Conservation (phyloP, 2,329 filamentous ascomycete species). For the Plenodomus biglobosus region DNA sequence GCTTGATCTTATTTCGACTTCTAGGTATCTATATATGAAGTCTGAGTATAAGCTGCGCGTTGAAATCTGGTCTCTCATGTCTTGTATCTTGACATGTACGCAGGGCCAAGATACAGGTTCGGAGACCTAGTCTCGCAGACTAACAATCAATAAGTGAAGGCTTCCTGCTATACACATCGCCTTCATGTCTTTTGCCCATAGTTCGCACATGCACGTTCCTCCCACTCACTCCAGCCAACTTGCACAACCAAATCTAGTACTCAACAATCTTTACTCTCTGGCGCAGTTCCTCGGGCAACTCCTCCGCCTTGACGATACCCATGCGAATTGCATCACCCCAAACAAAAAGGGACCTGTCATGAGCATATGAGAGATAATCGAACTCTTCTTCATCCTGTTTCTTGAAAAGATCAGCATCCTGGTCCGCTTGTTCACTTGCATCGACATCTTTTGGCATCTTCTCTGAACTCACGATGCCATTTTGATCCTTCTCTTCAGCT, state of each 20-base stretch:
- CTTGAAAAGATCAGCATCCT: constrained; percentile 45
- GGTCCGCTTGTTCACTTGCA: constrained; percentile 24
- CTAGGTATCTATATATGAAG: no score
- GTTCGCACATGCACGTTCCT: no score
- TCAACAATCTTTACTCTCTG: constrained; percentile 69
- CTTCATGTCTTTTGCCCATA: no score
- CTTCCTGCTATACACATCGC: no score
- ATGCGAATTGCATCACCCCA: constrained; percentile 85
- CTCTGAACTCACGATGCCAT: constrained; percentile 31
- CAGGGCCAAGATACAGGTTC: not conserved
- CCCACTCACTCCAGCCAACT: no score
- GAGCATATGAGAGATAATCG: constrained; percentile 88
- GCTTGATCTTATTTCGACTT: no score
- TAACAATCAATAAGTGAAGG: not conserved
- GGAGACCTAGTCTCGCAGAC: not conserved
- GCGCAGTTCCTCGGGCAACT: constrained; percentile 70
- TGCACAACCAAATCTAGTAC: no score
- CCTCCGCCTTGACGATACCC: constrained; percentile 72
- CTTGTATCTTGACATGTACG: no score
- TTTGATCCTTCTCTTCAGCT: constrained; percentile 17
- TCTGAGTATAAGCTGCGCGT: no score
- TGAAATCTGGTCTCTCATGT: no score
- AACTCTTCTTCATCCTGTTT: constrained; percentile 69
- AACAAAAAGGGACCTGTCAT: constrained; percentile 89
- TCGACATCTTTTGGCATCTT: constrained; percentile 26